These are phyloP conservation scores for Atalantia buxifolia DNA, from an alignment of 345 rosid genomes.

Conservation along the genomic window DNA sequence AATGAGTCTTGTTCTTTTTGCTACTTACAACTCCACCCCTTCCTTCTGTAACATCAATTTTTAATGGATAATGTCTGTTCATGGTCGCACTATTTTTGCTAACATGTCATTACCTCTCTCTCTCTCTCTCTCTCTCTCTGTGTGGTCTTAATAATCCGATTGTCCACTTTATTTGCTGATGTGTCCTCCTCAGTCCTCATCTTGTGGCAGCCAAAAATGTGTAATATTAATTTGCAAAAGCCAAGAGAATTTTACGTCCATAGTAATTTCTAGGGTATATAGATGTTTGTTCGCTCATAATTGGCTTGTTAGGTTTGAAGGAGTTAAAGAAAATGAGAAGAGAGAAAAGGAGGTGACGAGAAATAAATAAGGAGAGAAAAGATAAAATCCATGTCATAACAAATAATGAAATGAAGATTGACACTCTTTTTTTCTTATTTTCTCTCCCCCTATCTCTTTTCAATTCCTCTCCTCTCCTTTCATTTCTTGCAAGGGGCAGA, in stretches of 20 bases:
- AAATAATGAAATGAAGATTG: too few species aligned
- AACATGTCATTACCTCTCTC: neutral
- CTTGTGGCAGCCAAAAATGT: neutral
- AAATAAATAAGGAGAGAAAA: too few species aligned
- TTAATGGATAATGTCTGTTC: neutral
- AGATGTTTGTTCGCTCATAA: too few species aligned
- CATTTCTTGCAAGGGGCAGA: too few species aligned
- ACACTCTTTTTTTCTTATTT: too few species aligned
- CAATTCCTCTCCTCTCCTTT: too few species aligned
- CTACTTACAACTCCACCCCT: neutral
- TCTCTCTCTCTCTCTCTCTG: too few species aligned
- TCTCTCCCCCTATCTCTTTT: too few species aligned
- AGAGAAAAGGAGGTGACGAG: too few species aligned
- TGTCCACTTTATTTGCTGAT: neutral
- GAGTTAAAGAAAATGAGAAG: too few species aligned
- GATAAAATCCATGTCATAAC: too few species aligned
- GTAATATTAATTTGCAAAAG: neutral
- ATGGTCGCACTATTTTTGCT: neutral
- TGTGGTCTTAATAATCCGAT: neutral
- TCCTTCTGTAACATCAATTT: neutral
- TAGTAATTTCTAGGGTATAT: neutral
- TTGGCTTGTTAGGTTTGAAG: too few species aligned
- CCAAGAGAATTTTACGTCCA: neutral
- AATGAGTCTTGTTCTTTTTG: neutral
- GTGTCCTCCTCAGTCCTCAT: conserved; percentile 1